These are phyloP conservation scores for Mucor ambiguus DNA, from an alignment of 371 early-diverging fungal species.

Conservation along the genomic window DNA sequence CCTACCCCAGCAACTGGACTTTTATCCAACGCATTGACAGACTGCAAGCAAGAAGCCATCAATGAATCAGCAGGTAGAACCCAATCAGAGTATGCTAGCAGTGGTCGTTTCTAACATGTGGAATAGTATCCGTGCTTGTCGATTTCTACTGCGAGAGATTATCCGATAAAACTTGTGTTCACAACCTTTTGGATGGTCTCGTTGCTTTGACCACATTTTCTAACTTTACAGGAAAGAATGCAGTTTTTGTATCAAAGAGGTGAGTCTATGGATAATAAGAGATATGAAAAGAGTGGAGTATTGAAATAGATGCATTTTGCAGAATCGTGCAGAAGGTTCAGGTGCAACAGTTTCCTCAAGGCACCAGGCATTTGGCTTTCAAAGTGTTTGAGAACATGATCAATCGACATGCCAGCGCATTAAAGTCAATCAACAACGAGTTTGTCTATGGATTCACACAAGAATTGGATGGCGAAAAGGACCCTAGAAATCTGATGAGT, in stretches of 20 bases:
- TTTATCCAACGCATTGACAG: conserved; percentile 52
- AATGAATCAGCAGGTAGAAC: conserved; percentile 49
- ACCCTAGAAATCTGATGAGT: conserved; percentile 90
- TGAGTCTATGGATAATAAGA: conserved; percentile 12
- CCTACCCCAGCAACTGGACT: conserved; percentile 46
- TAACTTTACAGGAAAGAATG: conserved; percentile 60
- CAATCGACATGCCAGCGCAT: conserved; percentile 36
- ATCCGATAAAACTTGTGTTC: conserved; percentile 74
- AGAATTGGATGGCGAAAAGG: conserved; percentile 96
- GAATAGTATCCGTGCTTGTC: conserved; percentile 64
- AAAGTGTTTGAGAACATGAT: conserved; percentile 49
- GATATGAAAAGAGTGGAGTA: background rate
- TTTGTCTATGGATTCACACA: conserved; percentile 88
- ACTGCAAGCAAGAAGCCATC: conserved; percentile 38
- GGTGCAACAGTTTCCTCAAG: conserved; percentile 66
- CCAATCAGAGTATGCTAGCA: background rate
- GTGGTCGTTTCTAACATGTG: background rate
- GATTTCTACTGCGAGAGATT: conserved; percentile 80
- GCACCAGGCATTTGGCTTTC: conserved; percentile 50
- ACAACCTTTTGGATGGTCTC: conserved; percentile 68
- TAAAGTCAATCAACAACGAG: conserved; percentile 54
- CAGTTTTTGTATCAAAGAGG: conserved; percentile 61
- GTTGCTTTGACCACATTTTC: conserved; percentile 60
- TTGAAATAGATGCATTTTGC: background rate
- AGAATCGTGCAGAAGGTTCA: conserved; percentile 61